phyloP scores from a whole-genome alignment of 208 protist genomes.

The Acanthamoeba castellanii region DNA sequence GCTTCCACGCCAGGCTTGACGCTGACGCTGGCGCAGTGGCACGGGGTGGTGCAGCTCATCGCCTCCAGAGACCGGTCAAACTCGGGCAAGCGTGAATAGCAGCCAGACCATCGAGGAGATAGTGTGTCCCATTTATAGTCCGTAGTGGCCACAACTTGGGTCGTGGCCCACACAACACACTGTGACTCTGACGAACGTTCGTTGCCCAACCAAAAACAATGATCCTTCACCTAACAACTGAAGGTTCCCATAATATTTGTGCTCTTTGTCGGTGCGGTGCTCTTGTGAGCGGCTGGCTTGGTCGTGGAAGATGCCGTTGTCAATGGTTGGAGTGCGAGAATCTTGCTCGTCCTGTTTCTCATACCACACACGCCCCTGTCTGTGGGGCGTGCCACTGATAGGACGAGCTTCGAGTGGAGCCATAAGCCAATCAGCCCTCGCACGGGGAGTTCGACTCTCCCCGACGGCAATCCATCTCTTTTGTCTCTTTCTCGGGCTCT shows the following conservation, averaged over 20 bases:
- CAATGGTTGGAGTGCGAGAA: conserved; percentile 4
- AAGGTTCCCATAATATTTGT: no score
- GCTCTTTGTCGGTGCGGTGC: no score
- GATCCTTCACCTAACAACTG: no score
- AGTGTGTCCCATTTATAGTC: no score
- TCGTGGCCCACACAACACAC: no score
- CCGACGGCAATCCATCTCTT: background rate
- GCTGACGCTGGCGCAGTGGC: background rate
- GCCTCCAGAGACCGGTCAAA: no score
- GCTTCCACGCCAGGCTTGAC: background rate
- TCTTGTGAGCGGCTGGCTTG: no score
- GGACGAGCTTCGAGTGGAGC: conserved; percentile 3
- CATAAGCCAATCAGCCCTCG: conserved; percentile 33
- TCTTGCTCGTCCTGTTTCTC: background rate
- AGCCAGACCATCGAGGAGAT: no score
- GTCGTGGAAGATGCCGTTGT: background rate
- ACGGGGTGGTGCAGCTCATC: background rate
- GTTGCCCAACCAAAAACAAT: no score
- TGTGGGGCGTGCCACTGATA: background rate
- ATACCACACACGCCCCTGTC: background rate
- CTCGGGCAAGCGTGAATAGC: no score
- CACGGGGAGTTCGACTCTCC: conserved; percentile 1
- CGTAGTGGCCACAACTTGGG: no score
- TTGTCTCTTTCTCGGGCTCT: background rate
- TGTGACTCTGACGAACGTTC: no score